Percentiles rank a stretch among this genome's conserved stretches.
Conservation (phyloP, 225 moss, liverwort and hornwort genomes). For the Polytrichum commune region DNA sequence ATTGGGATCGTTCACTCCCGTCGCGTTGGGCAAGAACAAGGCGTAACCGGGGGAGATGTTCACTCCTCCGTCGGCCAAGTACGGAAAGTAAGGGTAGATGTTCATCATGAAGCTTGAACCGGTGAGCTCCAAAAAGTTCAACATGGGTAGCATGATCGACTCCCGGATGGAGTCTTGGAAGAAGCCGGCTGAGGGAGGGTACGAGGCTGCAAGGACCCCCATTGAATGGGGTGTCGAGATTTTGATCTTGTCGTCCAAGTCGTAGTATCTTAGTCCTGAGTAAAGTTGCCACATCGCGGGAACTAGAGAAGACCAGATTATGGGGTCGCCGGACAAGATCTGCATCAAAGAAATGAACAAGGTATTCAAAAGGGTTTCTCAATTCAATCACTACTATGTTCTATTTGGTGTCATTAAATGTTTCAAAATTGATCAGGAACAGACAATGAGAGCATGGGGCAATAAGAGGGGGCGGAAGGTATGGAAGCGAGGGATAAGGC, state of each 20-base stretch:
- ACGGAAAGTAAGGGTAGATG: conserved; percentile 76
- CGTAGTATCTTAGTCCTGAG: conserved; percentile 43
- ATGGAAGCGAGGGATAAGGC: not conserved
- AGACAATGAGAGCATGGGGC: too few relatives aligned
- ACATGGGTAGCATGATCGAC: conserved; percentile 59
- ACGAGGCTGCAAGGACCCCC: conserved; percentile 58
- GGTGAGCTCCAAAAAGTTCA: conserved; percentile 45
- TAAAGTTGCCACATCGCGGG: conserved; percentile 82
- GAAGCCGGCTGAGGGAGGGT: conserved; percentile 56
- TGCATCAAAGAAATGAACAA: not conserved
- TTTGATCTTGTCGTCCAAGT: conserved; percentile 47
- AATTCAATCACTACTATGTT: too few relatives aligned
- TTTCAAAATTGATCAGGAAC: too few relatives aligned
- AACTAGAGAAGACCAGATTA: conserved; percentile 69
- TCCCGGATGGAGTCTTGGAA: conserved; percentile 46
- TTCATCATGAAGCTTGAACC: conserved; percentile 64
- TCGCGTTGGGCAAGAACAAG: conserved; percentile 38
- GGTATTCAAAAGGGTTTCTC: too few relatives aligned
- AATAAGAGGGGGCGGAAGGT: not conserved
- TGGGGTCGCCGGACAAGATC: conserved; percentile 30
- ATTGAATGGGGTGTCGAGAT: conserved; percentile 63
- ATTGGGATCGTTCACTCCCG: conserved; percentile 47
- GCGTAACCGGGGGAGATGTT: conserved; percentile 63
- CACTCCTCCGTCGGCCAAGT: conserved; percentile 30
- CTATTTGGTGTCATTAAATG: too few relatives aligned